Base-by-base conservation (phyloP, 2,329 filamentous ascomycete genomes). In the Onygena corvina region DNA sequence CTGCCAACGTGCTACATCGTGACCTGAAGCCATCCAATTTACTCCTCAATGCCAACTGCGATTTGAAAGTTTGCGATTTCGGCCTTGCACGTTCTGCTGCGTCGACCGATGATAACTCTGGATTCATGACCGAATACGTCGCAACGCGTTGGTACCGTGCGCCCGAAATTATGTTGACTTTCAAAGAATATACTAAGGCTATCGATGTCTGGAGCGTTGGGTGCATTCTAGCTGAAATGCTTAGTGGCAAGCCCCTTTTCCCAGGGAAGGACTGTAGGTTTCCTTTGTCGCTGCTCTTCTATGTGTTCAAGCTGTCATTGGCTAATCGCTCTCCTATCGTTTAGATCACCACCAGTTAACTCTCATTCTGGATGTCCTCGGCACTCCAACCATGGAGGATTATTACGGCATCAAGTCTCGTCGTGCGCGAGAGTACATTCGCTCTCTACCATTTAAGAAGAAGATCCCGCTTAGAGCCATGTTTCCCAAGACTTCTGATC, bases 71-170 rank as follows among this genome's bases (percentile, higher is more conserved):
- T 59, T 98, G 92, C 71, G 92, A 98, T 68, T 98, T 98, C 63
- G 92, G 92, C 64, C 80, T 98, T 50, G 92, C 92, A 45, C 83
- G 89, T 62, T 96, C 90, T 7, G 92, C 92, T 9, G 92, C 92
- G 6, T 95, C 90, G 7, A 93, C 93, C 58, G 92, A 98, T 64
- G 92, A 98, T 69, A 98, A 98, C 71, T 95, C 90, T n/a, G 92
- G 92, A 18, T 98, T 98, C 79, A 98, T 98, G 92, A 98, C 92
- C 12, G 92, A 98, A 93, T 98, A 98, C 66, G 92, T 98, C 50
- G 92, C 92, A 47, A 98, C 92, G 42, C 83, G 92, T 62, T 98
- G 92, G 92, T 98, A 98, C 71, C 88, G 92, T 69, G 92, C 92
- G 4, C 92, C 92, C 2, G 92, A 98, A 67, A 98, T 98, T 68